Evolutionary conservation across 177 flowering plant genomes (phyloP).

Genomic region (Vitis hybrid): DNA sequence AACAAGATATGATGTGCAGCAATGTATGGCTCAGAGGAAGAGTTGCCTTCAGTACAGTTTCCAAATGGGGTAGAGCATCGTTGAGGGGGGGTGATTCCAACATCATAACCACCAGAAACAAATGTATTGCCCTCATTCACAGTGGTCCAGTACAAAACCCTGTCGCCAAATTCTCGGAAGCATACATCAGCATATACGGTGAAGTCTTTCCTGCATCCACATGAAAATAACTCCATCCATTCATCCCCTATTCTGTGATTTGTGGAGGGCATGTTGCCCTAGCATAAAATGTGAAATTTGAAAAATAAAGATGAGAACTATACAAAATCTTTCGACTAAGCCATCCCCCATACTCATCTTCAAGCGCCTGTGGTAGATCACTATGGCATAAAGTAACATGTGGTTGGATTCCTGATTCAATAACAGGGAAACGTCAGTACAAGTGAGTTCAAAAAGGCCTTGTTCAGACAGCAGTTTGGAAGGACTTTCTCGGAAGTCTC

Average conservation of each 20-base stretch:
- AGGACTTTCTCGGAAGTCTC: neutral
- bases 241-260: neutral
- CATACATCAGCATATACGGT: constrained; percentile 38
- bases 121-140: constrained; percentile 35
- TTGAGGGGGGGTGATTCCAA: constrained; percentile 24
- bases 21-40: constrained; percentile 36
- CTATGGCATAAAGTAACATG: constrained; percentile 32
- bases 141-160: constrained; percentile 37
- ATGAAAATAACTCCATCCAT: constrained; percentile 22
- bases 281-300: neutral
- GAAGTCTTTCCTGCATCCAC: constrained; percentile 18
- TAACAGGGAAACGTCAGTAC: neutral
- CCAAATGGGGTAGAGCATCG: constrained; percentile 34
- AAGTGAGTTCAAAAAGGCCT: no score
- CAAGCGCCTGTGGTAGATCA: constrained; percentile 37
- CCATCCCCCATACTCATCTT: constrained; percentile 60
- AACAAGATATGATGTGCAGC: constrained; percentile 35
- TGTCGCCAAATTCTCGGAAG: constrained; percentile 44
- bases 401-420: constrained; percentile 45
- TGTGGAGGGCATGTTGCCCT: neutral
- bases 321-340: constrained; percentile 44
- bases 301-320: neutral
- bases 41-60: constrained; percentile 26
- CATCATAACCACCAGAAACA: constrained; percentile 29
- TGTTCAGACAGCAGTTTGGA: no score